Evolutionary conservation across 1,139 yeast genomes (phyloP), one percentile per base, ranked within the genome.

Genomic region (Protomyces gravidus): DNA sequence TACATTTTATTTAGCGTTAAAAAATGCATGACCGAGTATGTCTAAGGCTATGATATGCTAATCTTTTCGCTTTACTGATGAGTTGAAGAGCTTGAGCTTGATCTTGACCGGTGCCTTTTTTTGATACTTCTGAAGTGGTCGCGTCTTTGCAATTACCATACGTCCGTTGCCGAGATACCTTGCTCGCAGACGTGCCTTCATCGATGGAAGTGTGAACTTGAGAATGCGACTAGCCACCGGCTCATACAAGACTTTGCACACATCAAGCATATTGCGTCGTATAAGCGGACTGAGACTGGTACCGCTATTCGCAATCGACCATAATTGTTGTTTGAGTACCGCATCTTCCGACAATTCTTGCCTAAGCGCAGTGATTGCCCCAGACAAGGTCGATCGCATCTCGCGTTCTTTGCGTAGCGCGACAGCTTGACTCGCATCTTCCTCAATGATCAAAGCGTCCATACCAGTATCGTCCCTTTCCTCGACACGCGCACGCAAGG

Each of bases 341-440:
- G 72, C 70, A n/a, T 87, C 87, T n/a, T 77, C 72, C 3, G 83
- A 76, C 65, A 84, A 82, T 61, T 84, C 85, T 52, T 85, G 76
- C 60, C 95, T 76, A 15, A 89, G 71, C 5, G 86, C 70, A 39
- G 82, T 84, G 28, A 88, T 78, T 0, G 92, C 82, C 11, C 89
- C 89, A 45, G 75, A 74, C 7, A 85, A 69, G 0, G 85, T 76
- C 72, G 70, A 80, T 23, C 78, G 69, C n/a, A 76, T 71, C 26
- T 72, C 65, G 2, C 70, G 67, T 19, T 71, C 72, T 39, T 71
- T 75, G 46, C 84, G 76, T 1, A 72, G 52, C 58, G 70, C 72
- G 68, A 73, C 69, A 55, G 76, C 76, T 30, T 69, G 65, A 47
- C 68, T 71, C 1, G 73, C 70, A 15, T 65, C 65, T 1, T 75